phyloP scores from a whole-genome alignment of 2,329 filamentous ascomycete species.

The Microcyclospora pomicola region DNA sequence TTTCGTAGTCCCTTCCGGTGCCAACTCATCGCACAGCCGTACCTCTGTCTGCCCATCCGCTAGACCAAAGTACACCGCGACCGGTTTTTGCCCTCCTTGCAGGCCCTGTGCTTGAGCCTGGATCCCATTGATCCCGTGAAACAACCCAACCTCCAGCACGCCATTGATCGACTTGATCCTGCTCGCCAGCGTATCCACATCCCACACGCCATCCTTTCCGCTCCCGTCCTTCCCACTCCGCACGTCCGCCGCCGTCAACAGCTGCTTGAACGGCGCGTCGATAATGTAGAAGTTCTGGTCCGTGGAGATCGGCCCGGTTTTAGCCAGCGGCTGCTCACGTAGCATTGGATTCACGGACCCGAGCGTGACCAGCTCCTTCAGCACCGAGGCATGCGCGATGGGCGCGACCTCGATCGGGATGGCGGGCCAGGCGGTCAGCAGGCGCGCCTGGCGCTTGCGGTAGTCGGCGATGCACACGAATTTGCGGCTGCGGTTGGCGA shows the following conservation, averaged over 20 bases:
- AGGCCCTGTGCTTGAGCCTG: conserved; percentile 46
- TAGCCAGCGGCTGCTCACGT: conserved; percentile 57
- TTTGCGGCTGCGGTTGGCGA: conserved; percentile 46
- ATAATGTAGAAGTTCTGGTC: conserved; percentile 84
- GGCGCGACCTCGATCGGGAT: conserved; percentile 93
- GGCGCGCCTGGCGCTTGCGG: conserved; percentile 67
- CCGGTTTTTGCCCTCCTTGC: conserved; percentile 70
- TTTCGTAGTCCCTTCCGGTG: no score
- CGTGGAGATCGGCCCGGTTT: conserved; percentile 71
- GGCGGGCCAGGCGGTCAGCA: conserved; percentile 62
- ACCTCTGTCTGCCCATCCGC: conserved; percentile 40
- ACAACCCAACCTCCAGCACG: conserved; percentile 84
- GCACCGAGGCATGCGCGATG: conserved; percentile 63
- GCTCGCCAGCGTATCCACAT: conserved; percentile 59
- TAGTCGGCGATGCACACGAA: conserved; percentile 48
- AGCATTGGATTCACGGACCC: conserved; percentile 60
- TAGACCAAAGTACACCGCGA: conserved; percentile 92
- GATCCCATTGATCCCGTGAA: conserved; percentile 66
- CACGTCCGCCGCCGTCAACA: conserved; percentile 51
- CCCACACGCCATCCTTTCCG: conserved; percentile 52
- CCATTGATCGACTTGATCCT: conserved; percentile 71
- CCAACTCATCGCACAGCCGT: background rate
- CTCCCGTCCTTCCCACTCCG: conserved; percentile 27
- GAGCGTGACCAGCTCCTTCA: conserved; percentile 55
- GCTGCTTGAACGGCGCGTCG: conserved; percentile 69